Evolutionary conservation across 352 stramenopile species (phyloP), one percentile per base, ranked within the genome.

Genomic region (Pythium monospermum): DNA sequence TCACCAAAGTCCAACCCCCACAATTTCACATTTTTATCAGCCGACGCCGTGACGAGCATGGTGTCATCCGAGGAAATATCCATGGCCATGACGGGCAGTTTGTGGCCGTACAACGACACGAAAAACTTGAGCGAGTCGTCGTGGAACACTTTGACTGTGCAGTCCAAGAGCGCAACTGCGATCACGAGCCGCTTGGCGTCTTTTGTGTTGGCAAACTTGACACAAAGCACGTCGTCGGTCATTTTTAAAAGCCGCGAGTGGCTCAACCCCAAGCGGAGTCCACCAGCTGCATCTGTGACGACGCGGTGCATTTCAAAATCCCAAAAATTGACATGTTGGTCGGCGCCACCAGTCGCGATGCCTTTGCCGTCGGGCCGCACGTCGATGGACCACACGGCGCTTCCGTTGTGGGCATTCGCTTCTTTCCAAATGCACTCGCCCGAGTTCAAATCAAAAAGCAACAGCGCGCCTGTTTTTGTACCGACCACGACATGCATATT

Each of bases 81-180:
- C 72, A 99, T 93, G 7, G 90, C 92, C 64, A 99, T 91, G 12
- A 98, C 97, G 0, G 97, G 96, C 41, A 99, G 80, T 57, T 98
- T 99, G 73, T 99, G 97, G 11, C 97, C 97, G 66, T 99, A 99
- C 6, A 99, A 66, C 57, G 86, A 98, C 41, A 99, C 71, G 49
- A 98, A 99, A 66, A 99, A 99, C 71, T 99, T 99, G 43, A 99
- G 84, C 18, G 95, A 97, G 79, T 99, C 97, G 59, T 99, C 95
- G 69, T 98, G 98, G 71, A 99, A 99, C 11, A 99, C 95, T 66
- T 99, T 99, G 45, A 99, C 95, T 0, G 95, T 99, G 55, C 83
- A 97, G 68, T 99, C 97, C 26, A 98, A 59, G 30, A 98, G 68
- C 23, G 90, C 84, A 21, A 98, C 88, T 1, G 85, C 86, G 13